Evolutionary conservation across 345 rosid genomes (phyloP), one percentile per base, ranked within the genome.

Genomic region (Acer negundo): DNA sequence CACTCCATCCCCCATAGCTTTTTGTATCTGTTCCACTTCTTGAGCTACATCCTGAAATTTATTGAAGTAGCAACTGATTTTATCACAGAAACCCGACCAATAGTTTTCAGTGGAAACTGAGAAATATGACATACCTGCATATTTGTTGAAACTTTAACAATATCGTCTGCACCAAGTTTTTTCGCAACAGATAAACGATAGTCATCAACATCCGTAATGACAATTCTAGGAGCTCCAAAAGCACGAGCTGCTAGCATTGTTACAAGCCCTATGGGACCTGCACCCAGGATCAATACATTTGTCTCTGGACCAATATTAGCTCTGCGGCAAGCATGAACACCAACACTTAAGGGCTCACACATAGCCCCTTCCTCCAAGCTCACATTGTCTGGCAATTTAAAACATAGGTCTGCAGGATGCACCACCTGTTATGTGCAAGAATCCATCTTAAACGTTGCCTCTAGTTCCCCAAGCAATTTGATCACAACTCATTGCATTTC

Each of bases 351-450:
- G 51, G 97, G 98, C 78, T 96, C 99, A 72, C 99, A 94, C 98
- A 96, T 92, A 67, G 97, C 95, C 75, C 97, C 97, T 87, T 94
- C 99, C 82, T 96, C 98, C 82, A 96, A 81, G 86, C 92, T 94
- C 71, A 94, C 94, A 73, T 90, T 90, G 12, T 94, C 95, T 1
- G 99, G 98, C 70, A 96, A 85, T 79, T 94, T 96, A 75, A 92
- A 94, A 77, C 98, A 96, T 4, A 92, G 84, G 68, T 90, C 87
- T 22, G 98, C 97, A 63, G 99, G 99, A 83, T 96, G 97, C 85
- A 90, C 92, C 77, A 96, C 97, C 97, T 92, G 74, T 24, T n/a
- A 64, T 73, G 75, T 55, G 8, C 62, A 46, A 66, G 42, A 79
- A 46, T 47, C 12, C 46, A 64, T 67, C 20, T 55, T 47, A 31